Percentiles rank a stretch among this genome's conserved stretches.
phyloP scores from a whole-genome alignment of 768 basidiomycete species.

The Boletus sensibilis region DNA sequence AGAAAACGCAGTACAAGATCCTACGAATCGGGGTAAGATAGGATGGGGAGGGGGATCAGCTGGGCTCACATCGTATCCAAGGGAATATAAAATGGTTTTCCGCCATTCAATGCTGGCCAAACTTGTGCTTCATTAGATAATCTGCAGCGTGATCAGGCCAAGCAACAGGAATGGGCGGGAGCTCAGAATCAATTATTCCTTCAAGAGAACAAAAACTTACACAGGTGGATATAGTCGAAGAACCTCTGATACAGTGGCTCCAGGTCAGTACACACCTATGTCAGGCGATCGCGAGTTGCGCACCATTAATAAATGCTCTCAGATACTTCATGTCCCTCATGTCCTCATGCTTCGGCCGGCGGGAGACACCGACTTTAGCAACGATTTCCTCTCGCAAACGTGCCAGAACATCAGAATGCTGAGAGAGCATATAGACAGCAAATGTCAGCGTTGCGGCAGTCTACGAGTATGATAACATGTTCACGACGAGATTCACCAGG shows the following conservation, averaged over 20 bases:
- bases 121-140: constrained; percentile 13
- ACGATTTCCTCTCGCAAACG: constrained; percentile 59
- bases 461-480: neutral
- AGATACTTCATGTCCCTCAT: constrained; percentile 63
- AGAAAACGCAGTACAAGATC: constrained; percentile 23
- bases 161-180: neutral
- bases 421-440: constrained; percentile 46
- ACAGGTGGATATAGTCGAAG: constrained; percentile 34
- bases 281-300: neutral
- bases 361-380: constrained; percentile 45
- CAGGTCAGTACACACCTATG: neutral
- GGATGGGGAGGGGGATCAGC: neutral
- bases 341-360: constrained; percentile 53
- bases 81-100: constrained; percentile 56
- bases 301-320: constrained; percentile 65
- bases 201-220: constrained; percentile 11
- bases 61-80: constrained; percentile 30
- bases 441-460: constrained; percentile 38
- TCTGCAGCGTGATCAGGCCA: constrained; percentile 12
- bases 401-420: constrained; percentile 45
- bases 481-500: neutral
- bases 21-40: constrained; percentile 4
- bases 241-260: constrained; percentile 21
- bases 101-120: constrained; percentile 23
- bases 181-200: neutral